Evolutionary conservation across 1,284 basidiomycete species (phyloP), one percentile per base, ranked within the genome.

Genomic region (Sphagnurus paluster): DNA sequence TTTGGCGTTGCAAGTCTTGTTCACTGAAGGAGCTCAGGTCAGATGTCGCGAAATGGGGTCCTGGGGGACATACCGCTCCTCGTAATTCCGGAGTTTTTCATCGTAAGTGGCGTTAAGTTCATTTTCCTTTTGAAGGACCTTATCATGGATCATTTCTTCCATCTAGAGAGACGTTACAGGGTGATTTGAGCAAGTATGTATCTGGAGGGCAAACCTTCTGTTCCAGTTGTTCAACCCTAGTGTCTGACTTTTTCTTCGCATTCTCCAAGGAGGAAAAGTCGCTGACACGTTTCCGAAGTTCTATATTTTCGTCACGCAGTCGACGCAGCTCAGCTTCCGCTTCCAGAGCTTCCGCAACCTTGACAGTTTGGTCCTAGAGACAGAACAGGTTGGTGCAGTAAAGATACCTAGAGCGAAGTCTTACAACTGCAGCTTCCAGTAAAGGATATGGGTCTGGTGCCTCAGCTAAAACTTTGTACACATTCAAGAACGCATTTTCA

Each of bases 391-490:
- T 14, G n/a, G 13, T 6, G 7, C 8, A 23, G n/a, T 3, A n/a
- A 30, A 16, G 3, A 29, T 17, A 37, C 14, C 5, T 23, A 23
- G 38, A 33, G 20, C n/a, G 14, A 8, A 4, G 14, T 70, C 87
- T 44, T 61, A 91, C 90, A 19, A 98, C 87, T 4, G 94, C 93
- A 25, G 86, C 90, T 61, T 99, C 95, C 11, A 99, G 82, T 4
- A 98, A 75, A 4, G 96, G 96, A 62, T 94, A 97, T 13, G 96
- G 97, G 67, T 99, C 96, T 0, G 95, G 94, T 5, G 92, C 94
- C 60, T 96, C 93, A 0, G 92, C 90, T 3, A 99, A 68, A 16
- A 95, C 82, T 65, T 97, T 97, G 76, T 97, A 97, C 10, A 95
- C 85, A 57, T 87, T 90, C 24, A 98, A 74, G 67, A 99, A 97